A percentile compares a stretch with the other conserved stretches of the same genome.
Conservation (phyloP, 1,139 yeast species). For the Yamadazyma oceani region DNA sequence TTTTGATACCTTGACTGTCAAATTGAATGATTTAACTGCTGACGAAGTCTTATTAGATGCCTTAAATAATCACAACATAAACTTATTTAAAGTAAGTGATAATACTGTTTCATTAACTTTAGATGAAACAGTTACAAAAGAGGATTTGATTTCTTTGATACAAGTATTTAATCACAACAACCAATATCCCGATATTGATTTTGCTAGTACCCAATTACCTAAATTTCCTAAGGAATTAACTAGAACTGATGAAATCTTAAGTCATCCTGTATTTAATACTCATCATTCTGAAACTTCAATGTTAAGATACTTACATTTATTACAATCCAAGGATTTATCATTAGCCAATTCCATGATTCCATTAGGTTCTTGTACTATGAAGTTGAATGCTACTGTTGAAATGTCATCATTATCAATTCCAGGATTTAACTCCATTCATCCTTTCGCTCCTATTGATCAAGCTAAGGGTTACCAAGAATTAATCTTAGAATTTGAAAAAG, state of each 20-base stretch:
- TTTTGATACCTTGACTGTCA: constrained; percentile 86
- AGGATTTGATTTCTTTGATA: constrained; percentile 60
- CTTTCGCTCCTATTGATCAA: constrained; percentile 87
- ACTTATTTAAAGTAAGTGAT: constrained; percentile 69
- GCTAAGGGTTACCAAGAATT: constrained; percentile 81
- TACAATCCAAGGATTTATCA: constrained; percentile 88
- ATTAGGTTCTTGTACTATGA: constrained; percentile 97
- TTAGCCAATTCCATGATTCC: constrained; percentile 97
- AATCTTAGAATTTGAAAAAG: constrained; percentile 74
- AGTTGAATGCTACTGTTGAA: constrained; percentile 89
- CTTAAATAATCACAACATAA: constrained; percentile 61
- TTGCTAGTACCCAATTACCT: constrained; percentile 39
- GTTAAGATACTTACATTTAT: constrained; percentile 82
- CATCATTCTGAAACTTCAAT: constrained; percentile 94
- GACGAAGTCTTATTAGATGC: constrained; percentile 60
- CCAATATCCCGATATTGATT: constrained; percentile 12
- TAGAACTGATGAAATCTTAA: constrained; percentile 64
- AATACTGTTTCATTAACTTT: constrained; percentile 68
- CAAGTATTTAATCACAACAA: constrained; percentile 52
- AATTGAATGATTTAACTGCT: constrained; percentile 54
- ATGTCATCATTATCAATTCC: constrained; percentile 96
- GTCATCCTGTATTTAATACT: constrained; percentile 77
- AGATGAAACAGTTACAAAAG: constrained; percentile 78
- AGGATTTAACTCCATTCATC: constrained; percentile 84
- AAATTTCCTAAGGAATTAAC: constrained; percentile 51